Evolutionary conservation across 106 monocot species (phyloP).

Genomic region (Platanthera zijinensis): DNA sequence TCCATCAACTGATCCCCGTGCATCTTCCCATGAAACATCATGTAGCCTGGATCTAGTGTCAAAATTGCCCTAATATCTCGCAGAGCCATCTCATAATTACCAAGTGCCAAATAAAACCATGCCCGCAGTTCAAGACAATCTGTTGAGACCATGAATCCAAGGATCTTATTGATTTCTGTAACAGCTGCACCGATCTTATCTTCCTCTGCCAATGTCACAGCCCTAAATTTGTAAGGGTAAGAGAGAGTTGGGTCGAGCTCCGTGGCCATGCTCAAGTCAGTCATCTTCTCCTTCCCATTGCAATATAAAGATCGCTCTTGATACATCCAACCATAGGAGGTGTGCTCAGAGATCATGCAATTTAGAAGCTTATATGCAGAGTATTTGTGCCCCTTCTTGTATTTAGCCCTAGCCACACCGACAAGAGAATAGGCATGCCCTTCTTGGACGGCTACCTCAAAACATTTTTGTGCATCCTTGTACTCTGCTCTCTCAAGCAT

Average conservation of each 20-base stretch:
- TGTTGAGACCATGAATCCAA: constrained; percentile 77
- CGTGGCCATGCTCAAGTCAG: constrained; percentile 54
- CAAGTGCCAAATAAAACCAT: constrained; percentile 64
- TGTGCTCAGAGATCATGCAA: constrained; percentile 39
- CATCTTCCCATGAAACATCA: constrained; percentile 86
- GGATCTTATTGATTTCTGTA: constrained; percentile 81
- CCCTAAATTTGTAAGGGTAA: constrained; percentile 87
- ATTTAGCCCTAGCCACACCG: constrained; percentile 89
- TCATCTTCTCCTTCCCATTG: constrained; percentile 68
- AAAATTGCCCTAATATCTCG: constrained; percentile 80
- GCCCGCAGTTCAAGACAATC: constrained; percentile 93
- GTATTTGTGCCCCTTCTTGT: constrained; percentile 79
- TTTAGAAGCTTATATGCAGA: constrained; percentile 79
- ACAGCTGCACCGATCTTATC: constrained; percentile 69
- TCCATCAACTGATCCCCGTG: constrained; percentile 84
- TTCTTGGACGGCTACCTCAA: constrained; percentile 55
- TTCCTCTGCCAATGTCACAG: constrained; percentile 61
- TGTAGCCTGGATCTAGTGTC: constrained; percentile 78
- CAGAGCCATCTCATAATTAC: constrained; percentile 60
- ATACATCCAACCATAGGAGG: constrained; percentile 78
- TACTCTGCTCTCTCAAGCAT: constrained; percentile 91
- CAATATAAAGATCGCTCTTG: constrained; percentile 89
- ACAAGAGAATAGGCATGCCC: constrained; percentile 74
- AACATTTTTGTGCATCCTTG: constrained; percentile 84
- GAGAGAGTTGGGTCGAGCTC: constrained; percentile 62